Evolutionary conservation across 2,329 filamentous ascomycete species (phyloP).

Genomic region (Sporothrix globosa): DNA sequence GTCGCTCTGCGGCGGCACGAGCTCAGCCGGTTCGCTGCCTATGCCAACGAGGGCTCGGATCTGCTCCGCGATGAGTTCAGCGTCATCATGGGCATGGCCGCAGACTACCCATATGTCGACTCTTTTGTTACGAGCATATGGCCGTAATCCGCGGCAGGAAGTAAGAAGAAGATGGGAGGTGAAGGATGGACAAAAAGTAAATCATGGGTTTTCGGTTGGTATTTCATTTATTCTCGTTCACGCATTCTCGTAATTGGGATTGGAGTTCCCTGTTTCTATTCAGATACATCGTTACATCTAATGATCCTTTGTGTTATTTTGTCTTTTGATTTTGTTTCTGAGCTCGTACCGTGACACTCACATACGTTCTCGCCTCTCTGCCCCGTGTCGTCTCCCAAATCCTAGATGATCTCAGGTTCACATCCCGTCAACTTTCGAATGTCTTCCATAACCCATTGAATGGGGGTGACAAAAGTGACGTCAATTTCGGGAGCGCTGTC

Average conservation of each 20-base stretch:
- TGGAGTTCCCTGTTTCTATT: background rate
- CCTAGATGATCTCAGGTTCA: background rate
- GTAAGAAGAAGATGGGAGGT: background rate
- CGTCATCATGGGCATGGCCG: slow-evolving; percentile 42
- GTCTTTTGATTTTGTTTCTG: no score
- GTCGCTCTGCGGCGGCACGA: slow-evolving; percentile 43
- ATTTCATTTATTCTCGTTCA: background rate
- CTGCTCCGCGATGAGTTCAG: slow-evolving; percentile 43
- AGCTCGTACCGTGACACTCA: no score
- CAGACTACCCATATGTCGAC: slow-evolving; percentile 42
- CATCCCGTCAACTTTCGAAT: background rate
- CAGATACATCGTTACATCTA: background rate
- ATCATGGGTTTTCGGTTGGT: background rate
- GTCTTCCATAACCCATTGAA: background rate
- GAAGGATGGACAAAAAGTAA: background rate
- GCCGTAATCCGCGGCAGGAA: slow-evolving; percentile 36
- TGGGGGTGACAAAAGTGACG: background rate
- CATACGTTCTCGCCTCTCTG: background rate
- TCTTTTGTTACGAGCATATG: slow-evolving; percentile 42
- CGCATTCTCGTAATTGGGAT: background rate
- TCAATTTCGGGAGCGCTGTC: background rate
- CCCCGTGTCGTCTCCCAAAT: background rate
- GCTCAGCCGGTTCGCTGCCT: slow-evolving; percentile 40
- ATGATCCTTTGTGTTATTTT: background rate
- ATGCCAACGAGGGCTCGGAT: slow-evolving; percentile 42